phyloP scores from a whole-genome alignment of 2,329 filamentous ascomycete genomes.

The Scedosporium apiospermum region DNA sequence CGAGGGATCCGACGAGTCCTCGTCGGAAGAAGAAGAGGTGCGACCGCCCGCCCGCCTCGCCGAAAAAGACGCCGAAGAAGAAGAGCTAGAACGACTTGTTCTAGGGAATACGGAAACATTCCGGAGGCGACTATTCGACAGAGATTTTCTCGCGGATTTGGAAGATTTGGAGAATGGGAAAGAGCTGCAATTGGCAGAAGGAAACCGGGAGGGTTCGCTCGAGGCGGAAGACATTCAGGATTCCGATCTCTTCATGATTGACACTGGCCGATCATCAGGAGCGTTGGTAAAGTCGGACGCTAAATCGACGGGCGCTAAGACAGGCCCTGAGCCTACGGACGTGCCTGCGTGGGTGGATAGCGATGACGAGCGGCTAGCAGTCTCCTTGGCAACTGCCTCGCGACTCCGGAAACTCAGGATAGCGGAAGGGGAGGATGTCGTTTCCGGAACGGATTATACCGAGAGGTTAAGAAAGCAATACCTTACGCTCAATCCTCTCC shows the following conservation, averaged over 20 bases:
- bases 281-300: conserved; percentile 23
- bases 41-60: conserved; percentile 14
- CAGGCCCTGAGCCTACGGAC: conserved; percentile 17
- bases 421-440: conserved; percentile 73
- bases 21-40: conserved; percentile 16
- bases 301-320: conserved; percentile 11
- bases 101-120: conserved; percentile 85
- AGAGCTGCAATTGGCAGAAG: conserved; percentile 17
- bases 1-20: conserved; percentile 17
- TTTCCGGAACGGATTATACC: conserved; percentile 80
- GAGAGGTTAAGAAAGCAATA: conserved; percentile 72
- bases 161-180: conserved; percentile 22
- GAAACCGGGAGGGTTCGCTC: conserved; percentile 18
- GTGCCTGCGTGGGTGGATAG: conserved; percentile 82
- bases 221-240: conserved; percentile 55
- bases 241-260: conserved; percentile 76
- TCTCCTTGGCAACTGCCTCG: conserved; percentile 70
- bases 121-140: conserved; percentile 57
- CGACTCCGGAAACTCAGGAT: conserved; percentile 75
- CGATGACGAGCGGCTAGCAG: conserved; percentile 78
- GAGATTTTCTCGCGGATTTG: conserved; percentile 27
- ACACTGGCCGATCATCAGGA: conserved; percentile 34
- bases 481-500: conserved; percentile 47
- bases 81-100: conserved; percentile 78
- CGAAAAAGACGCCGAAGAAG: conserved; percentile 74